Percentiles rank a stretch among this genome's conserved stretches.
Conservation (phyloP, 2,329 filamentous ascomycete species). For the Akanthomyces lecanii region DNA sequence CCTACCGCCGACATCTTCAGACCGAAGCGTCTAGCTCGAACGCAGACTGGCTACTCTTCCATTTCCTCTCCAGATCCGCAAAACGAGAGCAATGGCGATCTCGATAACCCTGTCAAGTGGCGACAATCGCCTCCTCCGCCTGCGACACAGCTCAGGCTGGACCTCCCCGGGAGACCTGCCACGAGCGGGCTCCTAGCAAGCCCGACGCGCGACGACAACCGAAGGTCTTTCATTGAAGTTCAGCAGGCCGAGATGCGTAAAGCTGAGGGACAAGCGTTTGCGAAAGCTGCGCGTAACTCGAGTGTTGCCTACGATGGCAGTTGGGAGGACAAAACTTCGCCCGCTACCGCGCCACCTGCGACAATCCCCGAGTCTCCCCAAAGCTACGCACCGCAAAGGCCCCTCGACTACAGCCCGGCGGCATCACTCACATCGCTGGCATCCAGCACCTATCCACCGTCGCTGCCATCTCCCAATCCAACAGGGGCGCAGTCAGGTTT, state of each 20-base stretch:
- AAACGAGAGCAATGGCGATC: constrained; percentile 17
- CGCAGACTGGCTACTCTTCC: constrained; percentile 52
- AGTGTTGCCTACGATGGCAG: constrained; percentile 31
- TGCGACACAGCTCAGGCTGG: constrained; percentile 21
- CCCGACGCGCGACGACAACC: constrained; percentile 45
- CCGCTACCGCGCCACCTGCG: constrained; percentile 19
- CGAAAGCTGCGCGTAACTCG: constrained; percentile 41
- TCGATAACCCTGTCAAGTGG: constrained; percentile 18
- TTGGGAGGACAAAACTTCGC: constrained; percentile 28
- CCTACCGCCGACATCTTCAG: constrained; percentile 40
- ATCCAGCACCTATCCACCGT: constrained; percentile 28
- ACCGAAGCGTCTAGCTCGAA: constrained; percentile 51
- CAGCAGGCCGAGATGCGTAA: constrained; percentile 58
- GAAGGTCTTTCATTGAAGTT: constrained; percentile 54
- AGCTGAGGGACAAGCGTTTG: constrained; percentile 56
- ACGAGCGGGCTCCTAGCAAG: constrained; percentile 42
- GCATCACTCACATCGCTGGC: constrained; percentile 33
- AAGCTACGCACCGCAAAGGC: constrained; percentile 22
- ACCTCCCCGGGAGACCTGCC: constrained; percentile 29
- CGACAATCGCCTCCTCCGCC: constrained; percentile 19
- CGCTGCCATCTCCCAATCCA: constrained; percentile 17
- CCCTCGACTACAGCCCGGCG: constrained; percentile 39
- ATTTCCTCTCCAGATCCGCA: constrained; percentile 22
- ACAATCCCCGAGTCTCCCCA: constrained; percentile 26
- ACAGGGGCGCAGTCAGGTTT: constrained; percentile 22